A percentile compares a stretch with the other conserved stretches of the same genome.
These are phyloP conservation scores for Neoboletus subvelutipes DNA, from an alignment of 768 basidiomycete genomes.

Conservation along the genomic window DNA sequence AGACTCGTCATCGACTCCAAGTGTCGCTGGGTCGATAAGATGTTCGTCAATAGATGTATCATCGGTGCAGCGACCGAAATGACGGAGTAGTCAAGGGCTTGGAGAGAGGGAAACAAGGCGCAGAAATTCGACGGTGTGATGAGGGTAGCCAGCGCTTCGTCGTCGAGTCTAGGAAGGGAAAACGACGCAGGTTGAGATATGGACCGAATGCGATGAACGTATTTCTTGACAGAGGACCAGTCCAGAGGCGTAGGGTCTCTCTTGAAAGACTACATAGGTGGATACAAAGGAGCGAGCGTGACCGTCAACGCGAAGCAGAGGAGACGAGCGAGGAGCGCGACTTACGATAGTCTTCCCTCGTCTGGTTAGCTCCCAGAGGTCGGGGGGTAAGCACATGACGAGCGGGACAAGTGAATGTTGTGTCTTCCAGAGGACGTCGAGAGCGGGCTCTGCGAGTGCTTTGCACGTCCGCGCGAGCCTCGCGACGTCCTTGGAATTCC, in stretches of 20 bases:
- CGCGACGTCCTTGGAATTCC: slow-evolving; percentile 25
- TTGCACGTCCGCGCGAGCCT: slow-evolving; percentile 32
- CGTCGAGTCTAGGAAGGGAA: slow-evolving; percentile 25
- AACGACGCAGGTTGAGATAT: slow-evolving; percentile 27
- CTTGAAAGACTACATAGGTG: slow-evolving; percentile 19
- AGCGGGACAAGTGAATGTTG: slow-evolving; percentile 31
- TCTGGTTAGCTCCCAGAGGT: slow-evolving; percentile 24
- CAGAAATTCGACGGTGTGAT: slow-evolving; percentile 23
- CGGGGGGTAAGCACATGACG: slow-evolving; percentile 28
- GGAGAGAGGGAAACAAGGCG: slow-evolving; percentile 25
- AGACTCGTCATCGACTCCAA: too few relatives aligned
- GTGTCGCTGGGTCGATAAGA: slow-evolving; percentile 20
- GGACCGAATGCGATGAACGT: slow-evolving; percentile 24
- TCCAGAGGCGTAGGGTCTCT: slow-evolving; percentile 20
- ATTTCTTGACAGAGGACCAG: slow-evolving; percentile 24
- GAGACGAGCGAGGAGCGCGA: neutral
- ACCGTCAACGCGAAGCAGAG: neutral
- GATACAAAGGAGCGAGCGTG: neutral
- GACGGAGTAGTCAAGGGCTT: slow-evolving; percentile 28
- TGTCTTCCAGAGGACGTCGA: slow-evolving; percentile 32
- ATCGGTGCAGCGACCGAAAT: slow-evolving; percentile 23
- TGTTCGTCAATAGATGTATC: slow-evolving; percentile 17
- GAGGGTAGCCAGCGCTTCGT: slow-evolving; percentile 21
- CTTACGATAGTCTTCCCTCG: slow-evolving; percentile 25
- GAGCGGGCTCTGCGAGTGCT: slow-evolving; percentile 26